phyloP scores from a whole-genome alignment of 139 green algal species.

The Coccomyxa sp. region DNA sequence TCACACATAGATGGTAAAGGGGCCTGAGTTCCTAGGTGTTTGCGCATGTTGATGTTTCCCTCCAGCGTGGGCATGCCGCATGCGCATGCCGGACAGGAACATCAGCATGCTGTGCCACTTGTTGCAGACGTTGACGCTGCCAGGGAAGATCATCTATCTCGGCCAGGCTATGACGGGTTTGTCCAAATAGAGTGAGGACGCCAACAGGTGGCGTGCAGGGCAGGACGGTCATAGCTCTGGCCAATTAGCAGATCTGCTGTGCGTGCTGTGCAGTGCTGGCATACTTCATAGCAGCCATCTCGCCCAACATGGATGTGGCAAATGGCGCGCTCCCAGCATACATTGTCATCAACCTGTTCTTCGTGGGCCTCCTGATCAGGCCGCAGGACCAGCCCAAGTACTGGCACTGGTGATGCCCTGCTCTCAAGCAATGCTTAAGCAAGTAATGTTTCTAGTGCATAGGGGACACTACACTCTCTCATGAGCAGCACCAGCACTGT shows the following conservation, averaged over 20 bases:
- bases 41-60: neutral
- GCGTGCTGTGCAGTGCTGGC: slow-evolving; percentile 42
- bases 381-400: slow-evolving; percentile 55
- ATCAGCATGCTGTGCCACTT: neutral
- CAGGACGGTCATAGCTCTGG: neutral
- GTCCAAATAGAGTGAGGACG: neutral
- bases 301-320: slow-evolving; percentile 72
- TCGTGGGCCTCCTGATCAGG: slow-evolving; percentile 54
- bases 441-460: neutral
- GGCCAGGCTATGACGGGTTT: neutral
- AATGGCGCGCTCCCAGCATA: slow-evolving; percentile 53
- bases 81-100: neutral
- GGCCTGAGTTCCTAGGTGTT: neutral
- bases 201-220: neutral
- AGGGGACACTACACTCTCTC: neutral
- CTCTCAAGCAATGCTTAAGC: neutral
- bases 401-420: slow-evolving; percentile 25
- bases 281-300: slow-evolving; percentile 67
- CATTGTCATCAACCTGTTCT: slow-evolving; percentile 46
- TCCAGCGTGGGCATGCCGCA: too few species aligned
- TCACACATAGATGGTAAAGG: neutral
- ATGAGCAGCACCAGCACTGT: neutral
- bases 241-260: neutral
- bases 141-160: too few species aligned
- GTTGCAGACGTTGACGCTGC: neutral